Conservation (phyloP, 257 asterid genomes). For the Lavandula angustifolia region DNA sequence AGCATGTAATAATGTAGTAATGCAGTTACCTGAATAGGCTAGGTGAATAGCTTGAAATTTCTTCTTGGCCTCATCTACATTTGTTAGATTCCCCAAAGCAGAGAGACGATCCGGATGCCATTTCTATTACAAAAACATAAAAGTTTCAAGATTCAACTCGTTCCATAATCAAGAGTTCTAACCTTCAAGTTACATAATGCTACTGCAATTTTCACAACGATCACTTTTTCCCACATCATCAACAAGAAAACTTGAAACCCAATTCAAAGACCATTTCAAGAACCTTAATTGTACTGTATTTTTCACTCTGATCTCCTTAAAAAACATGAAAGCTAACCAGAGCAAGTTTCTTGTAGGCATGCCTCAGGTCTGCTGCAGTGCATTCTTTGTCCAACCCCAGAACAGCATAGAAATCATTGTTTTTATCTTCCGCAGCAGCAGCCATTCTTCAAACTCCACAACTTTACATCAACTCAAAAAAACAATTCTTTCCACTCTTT, state of each 20-base stretch:
- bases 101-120: constrained; percentile 95
- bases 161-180: constrained; percentile 1
- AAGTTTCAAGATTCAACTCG: constrained; percentile 24
- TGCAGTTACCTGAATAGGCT: constrained; percentile 75
- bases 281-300: neutral
- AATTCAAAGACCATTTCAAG: neutral
- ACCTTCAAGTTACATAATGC: neutral
- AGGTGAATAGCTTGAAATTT: constrained; percentile 82
- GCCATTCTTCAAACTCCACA: constrained; percentile 51
- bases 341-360: constrained; percentile 84
- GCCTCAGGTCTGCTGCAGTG: constrained; percentile 57
- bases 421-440: constrained; percentile 45
- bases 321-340: constrained; percentile 49
- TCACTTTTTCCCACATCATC: neutral
- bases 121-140: constrained; percentile 43
- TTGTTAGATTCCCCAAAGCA: constrained; percentile 51
- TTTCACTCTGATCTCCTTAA: neutral
- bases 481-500: constrained; percentile 32
- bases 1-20: neutral
- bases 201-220: constrained; percentile 3
- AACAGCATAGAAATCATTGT: constrained; percentile 58
- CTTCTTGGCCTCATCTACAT: constrained; percentile 74
- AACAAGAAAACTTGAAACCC: neutral
- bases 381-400: constrained; percentile 80
- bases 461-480: constrained; percentile 17